Evolutionary conservation across 306 rosid genomes (phyloP).

Genomic region (Begonia masoniana): DNA sequence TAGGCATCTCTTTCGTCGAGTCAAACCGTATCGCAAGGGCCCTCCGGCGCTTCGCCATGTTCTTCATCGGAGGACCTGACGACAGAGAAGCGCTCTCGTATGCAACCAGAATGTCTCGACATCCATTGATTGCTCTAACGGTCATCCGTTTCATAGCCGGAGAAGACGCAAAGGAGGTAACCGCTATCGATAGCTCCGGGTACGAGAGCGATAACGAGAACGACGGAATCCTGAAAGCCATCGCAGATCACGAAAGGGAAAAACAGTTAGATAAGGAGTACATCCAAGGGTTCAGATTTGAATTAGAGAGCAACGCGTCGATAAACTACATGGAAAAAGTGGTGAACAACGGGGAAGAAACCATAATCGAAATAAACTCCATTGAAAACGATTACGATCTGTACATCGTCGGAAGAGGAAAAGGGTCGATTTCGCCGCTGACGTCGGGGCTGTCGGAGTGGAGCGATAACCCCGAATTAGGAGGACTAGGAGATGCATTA

Average conservation of each 20-base stretch:
- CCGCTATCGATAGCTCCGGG: background rate
- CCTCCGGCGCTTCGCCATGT: slow-evolving; percentile 12
- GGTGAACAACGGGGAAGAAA: slow-evolving; percentile 25
- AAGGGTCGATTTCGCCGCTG: slow-evolving; percentile 10
- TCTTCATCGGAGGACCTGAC: slow-evolving; percentile 36
- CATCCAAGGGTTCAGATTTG: slow-evolving; percentile 9
- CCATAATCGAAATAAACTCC: slow-evolving; percentile 8
- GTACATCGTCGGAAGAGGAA: slow-evolving; percentile 22
- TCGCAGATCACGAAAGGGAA: slow-evolving; percentile 7
- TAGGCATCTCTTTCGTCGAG: background rate
- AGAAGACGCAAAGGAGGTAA: slow-evolving; percentile 11
- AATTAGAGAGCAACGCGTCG: slow-evolving; percentile 7
- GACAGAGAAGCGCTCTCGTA: slow-evolving; percentile 50
- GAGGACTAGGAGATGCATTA: slow-evolving; percentile 21
- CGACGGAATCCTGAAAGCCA: slow-evolving; percentile 9
- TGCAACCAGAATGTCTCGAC: slow-evolving; percentile 44
- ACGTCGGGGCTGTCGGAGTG: slow-evolving; percentile 19
- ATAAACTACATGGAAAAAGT: slow-evolving; percentile 10
- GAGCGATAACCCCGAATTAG: slow-evolving; percentile 26
- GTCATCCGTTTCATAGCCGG: slow-evolving; percentile 22
- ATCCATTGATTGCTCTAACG: slow-evolving; percentile 15
- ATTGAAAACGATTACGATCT: slow-evolving; percentile 13
- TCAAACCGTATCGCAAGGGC: background rate
- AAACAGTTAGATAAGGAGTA: slow-evolving; percentile 14
- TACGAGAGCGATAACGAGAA: slow-evolving; percentile 2